phyloP scores from a whole-genome alignment of 306 rosid species.

The Fragaria nilgerrensis region DNA sequence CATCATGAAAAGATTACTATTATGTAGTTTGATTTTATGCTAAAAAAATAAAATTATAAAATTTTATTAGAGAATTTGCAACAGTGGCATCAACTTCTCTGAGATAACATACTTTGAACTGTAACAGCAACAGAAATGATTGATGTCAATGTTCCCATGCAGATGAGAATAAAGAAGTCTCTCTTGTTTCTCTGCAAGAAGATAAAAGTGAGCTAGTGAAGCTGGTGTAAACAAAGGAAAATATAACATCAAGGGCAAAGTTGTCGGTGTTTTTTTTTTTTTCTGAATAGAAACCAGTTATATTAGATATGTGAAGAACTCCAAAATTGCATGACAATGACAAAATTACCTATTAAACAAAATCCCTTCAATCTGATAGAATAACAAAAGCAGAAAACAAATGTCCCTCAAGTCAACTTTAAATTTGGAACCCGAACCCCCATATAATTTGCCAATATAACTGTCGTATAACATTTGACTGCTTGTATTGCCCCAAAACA shows the following conservation, averaged over 20 bases:
- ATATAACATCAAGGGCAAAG: not conserved
- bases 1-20: constrained; percentile 33
- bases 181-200: constrained; percentile 88
- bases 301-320: not conserved
- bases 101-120: constrained; percentile 60
- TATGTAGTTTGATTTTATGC: constrained; percentile 14
- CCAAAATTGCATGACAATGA: not conserved
- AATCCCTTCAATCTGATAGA: not conserved
- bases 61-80: constrained; percentile 15
- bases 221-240: constrained; percentile 15
- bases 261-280: not conserved
- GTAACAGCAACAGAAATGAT: constrained; percentile 44
- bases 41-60: no score
- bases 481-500: not conserved
- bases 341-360: not conserved
- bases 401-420: not conserved
- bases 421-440: not conserved
- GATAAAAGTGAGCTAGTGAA: constrained; percentile 30
- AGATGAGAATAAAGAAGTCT: constrained; percentile 77
- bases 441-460: not conserved
- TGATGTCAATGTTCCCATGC: constrained; percentile 64
- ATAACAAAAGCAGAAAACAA: not conserved
- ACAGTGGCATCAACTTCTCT: constrained; percentile 22
- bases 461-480: not conserved
- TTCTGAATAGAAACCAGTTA: not conserved